Base-by-base conservation (phyloP, 2,329 filamentous ascomycete species). In the Aspergillus sp. region DNA sequence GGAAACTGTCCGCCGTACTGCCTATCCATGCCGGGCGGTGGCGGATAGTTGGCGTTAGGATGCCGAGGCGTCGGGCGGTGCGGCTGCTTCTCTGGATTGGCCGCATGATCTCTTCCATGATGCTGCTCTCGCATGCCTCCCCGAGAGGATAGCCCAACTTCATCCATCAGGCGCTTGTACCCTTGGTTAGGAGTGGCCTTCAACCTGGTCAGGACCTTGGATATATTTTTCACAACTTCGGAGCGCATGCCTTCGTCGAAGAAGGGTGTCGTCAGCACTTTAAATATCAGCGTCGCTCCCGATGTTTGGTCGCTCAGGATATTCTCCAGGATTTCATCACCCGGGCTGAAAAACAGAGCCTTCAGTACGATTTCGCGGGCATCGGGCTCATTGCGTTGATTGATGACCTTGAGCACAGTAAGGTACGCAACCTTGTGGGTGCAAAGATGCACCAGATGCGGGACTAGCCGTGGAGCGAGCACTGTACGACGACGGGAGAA, bases 371-470 rank as follows among this genome's bases (percentile, higher is more conserved):
- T 82, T 52, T 98, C 89, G 8, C 91, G 78, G 3, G 91, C 91
- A 40, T 96, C 89, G 0, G 84, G 73, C 63, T 98, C 91, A 20
- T 88, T 84, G 55, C 93, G 86, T 61, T 98, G 91, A 57, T 98
- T 98, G 61, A 98, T 93, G 31, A 96, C 86, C 67, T 98, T 98
- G 36, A 98, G 70, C 1, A 98, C 89, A 0, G 91, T 98, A 40
- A 96, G 71, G 53, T 96, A 96, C 0, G 91, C 91, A 35, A 98
- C 89, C 69, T 96, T 96, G 70, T 98, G 91, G 0, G 91, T 96
- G 70, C 91, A 96, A 5, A 98, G 73, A 55, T 95, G 86, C 15
- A 95, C 86, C 19, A 98, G 71, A 55, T 93, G 86, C 25, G 91
- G 88, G 11, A 95, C 86, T 15, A 98, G 76, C 47, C 88, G 79